A percentile compares a stretch with the other conserved stretches of the same genome.
phyloP scores from a whole-genome alignment of 2,329 filamentous ascomycete species.

The Macroventuria anomochaeta region DNA sequence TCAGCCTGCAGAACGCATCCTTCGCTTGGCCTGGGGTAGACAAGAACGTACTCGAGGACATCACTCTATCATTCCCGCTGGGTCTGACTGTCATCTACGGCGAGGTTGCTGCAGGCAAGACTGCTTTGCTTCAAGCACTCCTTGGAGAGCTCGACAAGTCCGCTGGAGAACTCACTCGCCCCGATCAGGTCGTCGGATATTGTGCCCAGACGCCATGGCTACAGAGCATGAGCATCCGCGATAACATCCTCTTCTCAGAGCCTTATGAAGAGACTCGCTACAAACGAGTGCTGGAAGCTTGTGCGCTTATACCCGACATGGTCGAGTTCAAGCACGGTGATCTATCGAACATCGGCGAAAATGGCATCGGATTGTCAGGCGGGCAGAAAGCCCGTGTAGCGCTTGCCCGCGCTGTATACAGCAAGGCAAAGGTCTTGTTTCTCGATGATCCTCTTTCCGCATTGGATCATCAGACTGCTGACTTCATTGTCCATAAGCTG shows the following conservation, averaged over 20 bases:
- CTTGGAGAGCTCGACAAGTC: conserved; percentile 65
- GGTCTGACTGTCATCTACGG: conserved; percentile 68
- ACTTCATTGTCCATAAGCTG: conserved; percentile 64
- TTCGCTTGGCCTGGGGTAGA: conserved; percentile 80
- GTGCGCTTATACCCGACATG: conserved; percentile 67
- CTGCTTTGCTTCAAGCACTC: conserved; percentile 64
- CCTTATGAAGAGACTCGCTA: conserved; percentile 73
- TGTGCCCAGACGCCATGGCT: conserved; percentile 72
- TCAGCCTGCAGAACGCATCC: conserved; percentile 67
- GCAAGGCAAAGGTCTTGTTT: conserved; percentile 60
- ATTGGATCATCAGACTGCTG: conserved; percentile 69
- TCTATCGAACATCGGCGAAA: conserved; percentile 66
- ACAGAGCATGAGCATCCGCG: conserved; percentile 72
- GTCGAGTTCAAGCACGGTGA: conserved; percentile 69
- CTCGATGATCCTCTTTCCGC: conserved; percentile 67
- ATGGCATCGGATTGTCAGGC: conserved; percentile 66
- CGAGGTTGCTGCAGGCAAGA: conserved; percentile 70
- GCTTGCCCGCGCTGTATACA: conserved; percentile 67
- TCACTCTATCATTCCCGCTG: conserved; percentile 61
- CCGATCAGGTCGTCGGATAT: conserved; percentile 66
- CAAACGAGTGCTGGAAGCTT: conserved; percentile 71
- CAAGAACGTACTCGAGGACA: conserved; percentile 60
- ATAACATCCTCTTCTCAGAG: conserved; percentile 70
- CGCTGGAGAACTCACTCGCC: conserved; percentile 58
- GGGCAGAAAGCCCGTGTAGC: conserved; percentile 67